phyloP scores from a whole-genome alignment of 2,329 filamentous ascomycete species.

The Fusarium sp. region DNA sequence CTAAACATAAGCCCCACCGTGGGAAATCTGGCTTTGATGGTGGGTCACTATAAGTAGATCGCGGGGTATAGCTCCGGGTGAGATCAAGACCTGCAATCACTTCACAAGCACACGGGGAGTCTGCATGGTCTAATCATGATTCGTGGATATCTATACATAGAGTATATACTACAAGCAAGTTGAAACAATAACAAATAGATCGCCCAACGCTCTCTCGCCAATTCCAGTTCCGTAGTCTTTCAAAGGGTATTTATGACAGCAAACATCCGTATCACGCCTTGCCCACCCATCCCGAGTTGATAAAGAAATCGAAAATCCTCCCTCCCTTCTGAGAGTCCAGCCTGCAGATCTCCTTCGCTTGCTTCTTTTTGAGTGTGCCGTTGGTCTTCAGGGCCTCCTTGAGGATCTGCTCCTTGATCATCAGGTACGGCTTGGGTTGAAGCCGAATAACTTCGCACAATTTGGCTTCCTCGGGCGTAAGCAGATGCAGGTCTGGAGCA shows the following conservation, averaged over 20 bases:
- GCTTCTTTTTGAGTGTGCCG: conserved; percentile 92
- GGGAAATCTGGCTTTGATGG: conserved; percentile 3
- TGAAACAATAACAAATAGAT: conserved; percentile 15
- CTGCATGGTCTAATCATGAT: conserved; percentile 6
- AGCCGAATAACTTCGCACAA: conserved; percentile 88
- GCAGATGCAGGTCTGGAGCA: conserved; percentile 86
- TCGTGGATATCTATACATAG: conserved; percentile 25
- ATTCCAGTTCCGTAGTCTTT: conserved; percentile 23
- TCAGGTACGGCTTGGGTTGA: conserved; percentile 94
- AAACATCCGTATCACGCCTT: conserved; percentile 72
- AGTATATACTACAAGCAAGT: conserved; percentile 1
- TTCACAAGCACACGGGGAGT: neutral
- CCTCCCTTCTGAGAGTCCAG: conserved; percentile 89
- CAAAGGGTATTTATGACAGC: conserved; percentile 46
- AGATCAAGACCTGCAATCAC: no score
- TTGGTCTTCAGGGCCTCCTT: conserved; percentile 92
- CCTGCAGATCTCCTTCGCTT: conserved; percentile 87
- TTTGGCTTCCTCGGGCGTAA: conserved; percentile 87
- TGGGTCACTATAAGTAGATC: no score
- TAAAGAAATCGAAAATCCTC: conserved; percentile 94
- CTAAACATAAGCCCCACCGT: conserved; percentile 4
- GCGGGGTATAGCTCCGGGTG: no score
- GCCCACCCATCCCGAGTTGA: conserved; percentile 91
- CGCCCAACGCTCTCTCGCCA: conserved; percentile 37
- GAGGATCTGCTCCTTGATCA: conserved; percentile 93